phyloP scores from a whole-genome alignment of 1,284 basidiomycete genomes.

The Ustilago cynodontis region DNA sequence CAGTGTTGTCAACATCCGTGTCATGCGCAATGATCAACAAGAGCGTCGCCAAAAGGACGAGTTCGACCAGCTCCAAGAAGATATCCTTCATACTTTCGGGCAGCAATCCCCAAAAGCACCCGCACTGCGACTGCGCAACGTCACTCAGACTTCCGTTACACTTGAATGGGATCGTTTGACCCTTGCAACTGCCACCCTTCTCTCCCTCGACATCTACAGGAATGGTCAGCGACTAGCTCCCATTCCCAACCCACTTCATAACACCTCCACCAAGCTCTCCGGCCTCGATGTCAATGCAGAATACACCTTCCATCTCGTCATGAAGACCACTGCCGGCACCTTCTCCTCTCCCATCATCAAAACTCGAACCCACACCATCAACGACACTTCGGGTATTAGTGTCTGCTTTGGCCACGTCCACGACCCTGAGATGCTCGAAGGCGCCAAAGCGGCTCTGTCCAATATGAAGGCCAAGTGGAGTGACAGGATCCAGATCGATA shows the following conservation, averaged over 20 bases:
- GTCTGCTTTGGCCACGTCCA: constrained; percentile 65
- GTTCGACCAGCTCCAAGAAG: constrained; percentile 66
- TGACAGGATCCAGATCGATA: constrained; percentile 86
- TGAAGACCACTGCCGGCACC: constrained; percentile 66
- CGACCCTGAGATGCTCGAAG: constrained; percentile 48
- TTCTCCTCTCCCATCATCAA: constrained; percentile 59
- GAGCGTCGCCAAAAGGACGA: constrained; percentile 60
- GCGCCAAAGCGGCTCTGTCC: constrained; percentile 51
- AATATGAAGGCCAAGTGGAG: constrained; percentile 74
- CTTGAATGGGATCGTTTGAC: constrained; percentile 67
- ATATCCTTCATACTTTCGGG: constrained; percentile 66
- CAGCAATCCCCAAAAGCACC: constrained; percentile 61
- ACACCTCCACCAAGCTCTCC: constrained; percentile 66
- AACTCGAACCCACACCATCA: constrained; percentile 65
- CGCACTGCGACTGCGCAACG: constrained; percentile 59
- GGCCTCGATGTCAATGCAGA: constrained; percentile 66
- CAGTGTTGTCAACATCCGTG: constrained; percentile 67
- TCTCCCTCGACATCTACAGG: constrained; percentile 67
- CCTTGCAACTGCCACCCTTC: constrained; percentile 61
- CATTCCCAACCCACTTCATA: constrained; percentile 65
- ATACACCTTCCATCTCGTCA: constrained; percentile 68
- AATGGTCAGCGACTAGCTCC: constrained; percentile 66
- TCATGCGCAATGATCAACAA: constrained; percentile 63
- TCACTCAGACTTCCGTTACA: constrained; percentile 68
- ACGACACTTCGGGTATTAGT: constrained; percentile 65